Evolutionary conservation across 306 rosid genomes (phyloP), one percentile per base, ranked within the genome.

Genomic region (Sechiopsis laciniata): DNA sequence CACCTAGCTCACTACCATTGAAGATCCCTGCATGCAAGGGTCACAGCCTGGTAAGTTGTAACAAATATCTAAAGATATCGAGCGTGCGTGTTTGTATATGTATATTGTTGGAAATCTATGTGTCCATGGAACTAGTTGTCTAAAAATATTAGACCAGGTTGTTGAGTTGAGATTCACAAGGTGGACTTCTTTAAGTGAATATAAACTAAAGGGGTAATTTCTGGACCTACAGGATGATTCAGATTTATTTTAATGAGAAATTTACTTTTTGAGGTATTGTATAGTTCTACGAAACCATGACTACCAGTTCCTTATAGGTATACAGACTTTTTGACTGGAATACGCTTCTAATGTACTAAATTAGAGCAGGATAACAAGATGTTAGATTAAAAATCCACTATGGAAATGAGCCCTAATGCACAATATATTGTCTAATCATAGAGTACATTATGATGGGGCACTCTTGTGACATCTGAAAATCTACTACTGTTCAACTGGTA

Each of bases 11-110:
- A 79, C 80, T 92, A 58, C 98, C 96, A 46, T 76, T 90, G 69
- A 90, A 88, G 85, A 86, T 90, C 78, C 98, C 98, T 16, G 91
- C 96, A 45, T 90, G 98, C 96, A 92, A 88, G 89, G 96, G 95
- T 71, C 96, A 90, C 81, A 53, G 85, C 78, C 84, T 92, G 96
- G 98, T 92, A 88, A 29, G 48, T 32, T 15, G 68, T 59, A 0
- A 60, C 68, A 14, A 60, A 20, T 92, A 90, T 26, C 48, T 61
- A 26, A 15, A 20, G 40, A 56, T 4, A 62, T 9, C 22, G 22
- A 32, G 29, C 5, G 29, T 37, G n/a, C 45, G 2, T 17, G 35
- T 48, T 6, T 19, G 51, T 48, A 7, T 17, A 46, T 19, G 51
- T 48, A 7, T 17, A 46, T 50, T 48, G 57, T 69, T 48, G 21